Conservation (phyloP, 495 filamentous ascomycete species). For the Xylaria venustula region DNA sequence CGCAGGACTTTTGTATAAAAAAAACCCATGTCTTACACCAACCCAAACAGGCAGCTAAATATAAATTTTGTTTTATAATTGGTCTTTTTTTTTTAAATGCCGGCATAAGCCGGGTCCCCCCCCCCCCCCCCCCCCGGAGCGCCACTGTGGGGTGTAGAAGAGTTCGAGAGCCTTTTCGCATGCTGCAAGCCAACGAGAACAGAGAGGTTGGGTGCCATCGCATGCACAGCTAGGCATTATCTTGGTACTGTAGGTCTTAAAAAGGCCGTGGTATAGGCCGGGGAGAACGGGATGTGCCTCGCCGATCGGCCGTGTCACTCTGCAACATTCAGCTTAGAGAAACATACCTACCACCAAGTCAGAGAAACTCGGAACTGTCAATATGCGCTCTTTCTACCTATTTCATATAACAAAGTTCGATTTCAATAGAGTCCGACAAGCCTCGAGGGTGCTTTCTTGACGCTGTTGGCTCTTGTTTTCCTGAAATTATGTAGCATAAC, state of each 20-base stretch:
- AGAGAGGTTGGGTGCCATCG: neutral
- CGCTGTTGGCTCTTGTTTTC: neutral
- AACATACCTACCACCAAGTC: neutral
- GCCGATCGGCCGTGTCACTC: neutral
- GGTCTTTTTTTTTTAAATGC: neutral
- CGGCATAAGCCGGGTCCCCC: neutral
- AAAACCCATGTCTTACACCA: too few relatives aligned
- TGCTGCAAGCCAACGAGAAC: neutral
- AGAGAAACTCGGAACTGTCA: neutral
- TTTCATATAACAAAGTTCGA: neutral
- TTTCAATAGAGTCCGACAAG: neutral
- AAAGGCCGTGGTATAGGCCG: neutral
- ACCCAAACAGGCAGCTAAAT: too few relatives aligned
- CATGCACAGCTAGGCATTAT: neutral
- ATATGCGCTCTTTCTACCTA: neutral
- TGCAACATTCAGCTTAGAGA: neutral
- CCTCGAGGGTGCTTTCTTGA: neutral
- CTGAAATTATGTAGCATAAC: neutral
- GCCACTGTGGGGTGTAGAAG: neutral
- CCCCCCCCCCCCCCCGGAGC: neutral
- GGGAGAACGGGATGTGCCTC: neutral
- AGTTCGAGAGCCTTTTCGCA: neutral
- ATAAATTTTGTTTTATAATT: too few relatives aligned
- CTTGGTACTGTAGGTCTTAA: neutral
- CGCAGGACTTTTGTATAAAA: too few relatives aligned